Conservation (phyloP, 306 rosid genomes). For the Pueraria montana region DNA sequence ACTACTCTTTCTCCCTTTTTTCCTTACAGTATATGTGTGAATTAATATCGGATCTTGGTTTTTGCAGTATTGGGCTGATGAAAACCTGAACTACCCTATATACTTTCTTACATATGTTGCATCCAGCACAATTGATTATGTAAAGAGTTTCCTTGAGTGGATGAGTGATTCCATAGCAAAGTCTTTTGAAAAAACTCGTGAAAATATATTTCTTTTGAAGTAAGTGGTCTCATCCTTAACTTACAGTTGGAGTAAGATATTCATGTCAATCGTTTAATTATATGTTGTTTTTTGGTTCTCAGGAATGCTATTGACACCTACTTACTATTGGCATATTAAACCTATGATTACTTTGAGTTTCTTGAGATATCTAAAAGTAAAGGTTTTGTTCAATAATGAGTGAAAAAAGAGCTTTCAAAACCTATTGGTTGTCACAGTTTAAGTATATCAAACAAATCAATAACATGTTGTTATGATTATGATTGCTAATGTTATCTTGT, state of each 20-base stretch:
- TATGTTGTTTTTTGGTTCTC: conserved; percentile 2
- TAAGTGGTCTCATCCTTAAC: conserved; percentile 58
- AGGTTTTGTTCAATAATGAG: conserved; percentile 31
- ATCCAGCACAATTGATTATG: conserved; percentile 89
- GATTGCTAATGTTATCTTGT: conserved; percentile 35
- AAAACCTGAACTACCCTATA: conserved; percentile 79
- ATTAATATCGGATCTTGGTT: conserved; percentile 50
- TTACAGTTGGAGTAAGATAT: conserved; percentile 25
- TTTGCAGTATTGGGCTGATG: conserved; percentile 96
- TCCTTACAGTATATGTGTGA: neutral
- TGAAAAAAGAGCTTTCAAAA: conserved; percentile 11
- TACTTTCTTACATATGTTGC: conserved; percentile 87
- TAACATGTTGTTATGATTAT: conserved; percentile 23
- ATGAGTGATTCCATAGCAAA: conserved; percentile 97
- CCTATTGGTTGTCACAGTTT: conserved; percentile 8
- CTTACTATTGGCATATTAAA: conserved; percentile 4
- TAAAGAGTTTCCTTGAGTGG: conserved; percentile 97
- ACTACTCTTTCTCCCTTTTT: conserved; percentile 14
- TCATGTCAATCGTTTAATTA: neutral
- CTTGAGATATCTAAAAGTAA: conserved; percentile 16
- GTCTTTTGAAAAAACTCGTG: conserved; percentile 94
- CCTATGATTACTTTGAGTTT: conserved; percentile 16
- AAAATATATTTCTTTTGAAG: conserved; percentile 89
- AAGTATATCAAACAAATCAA: conserved; percentile 22
- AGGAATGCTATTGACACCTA: neutral